phyloP scores from a whole-genome alignment of 441 rosid species.

The Pelargonium hybrid region DNA sequence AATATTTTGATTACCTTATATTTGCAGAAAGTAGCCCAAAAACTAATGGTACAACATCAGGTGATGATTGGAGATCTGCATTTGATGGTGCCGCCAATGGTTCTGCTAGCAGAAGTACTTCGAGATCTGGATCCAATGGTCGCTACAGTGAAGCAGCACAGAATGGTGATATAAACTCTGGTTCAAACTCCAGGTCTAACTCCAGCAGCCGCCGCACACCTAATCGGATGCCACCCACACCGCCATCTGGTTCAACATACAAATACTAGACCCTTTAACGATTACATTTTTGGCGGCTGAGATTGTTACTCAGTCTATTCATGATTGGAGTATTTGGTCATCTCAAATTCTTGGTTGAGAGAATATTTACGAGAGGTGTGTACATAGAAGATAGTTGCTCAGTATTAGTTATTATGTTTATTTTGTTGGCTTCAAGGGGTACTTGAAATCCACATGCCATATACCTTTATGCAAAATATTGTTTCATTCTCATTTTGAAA shows the following conservation, averaged over 20 bases:
- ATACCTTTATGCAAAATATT: conserved; percentile 14
- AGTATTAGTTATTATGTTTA: neutral
- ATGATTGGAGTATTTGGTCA: neutral
- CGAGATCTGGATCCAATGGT: conserved; percentile 39
- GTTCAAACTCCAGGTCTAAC: conserved; percentile 37
- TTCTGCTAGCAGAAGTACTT: conserved; percentile 27
- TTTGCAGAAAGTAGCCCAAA: conserved; percentile 76
- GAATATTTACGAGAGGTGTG: neutral
- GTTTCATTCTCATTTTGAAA: neutral
- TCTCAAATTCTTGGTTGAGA: no score
- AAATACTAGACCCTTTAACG: neutral
- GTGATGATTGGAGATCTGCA: conserved; percentile 96
- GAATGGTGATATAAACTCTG: conserved; percentile 57
- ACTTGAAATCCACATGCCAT: conserved; percentile 22
- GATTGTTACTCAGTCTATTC: conserved; percentile 1
- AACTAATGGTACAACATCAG: conserved; percentile 40
- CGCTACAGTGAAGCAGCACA: conserved; percentile 75
- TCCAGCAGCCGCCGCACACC: conserved; percentile 76
- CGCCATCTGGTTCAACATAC: conserved; percentile 42
- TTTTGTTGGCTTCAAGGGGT: neutral
- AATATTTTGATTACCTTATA: neutral
- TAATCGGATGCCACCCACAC: conserved; percentile 80
- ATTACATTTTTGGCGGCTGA: neutral
- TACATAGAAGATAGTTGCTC: conserved; percentile 3
- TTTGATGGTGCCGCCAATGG: conserved; percentile 83